Base-by-base conservation (phyloP, 2,329 filamentous ascomycete genomes). In the Pseudogymnoascus verrucosus region DNA sequence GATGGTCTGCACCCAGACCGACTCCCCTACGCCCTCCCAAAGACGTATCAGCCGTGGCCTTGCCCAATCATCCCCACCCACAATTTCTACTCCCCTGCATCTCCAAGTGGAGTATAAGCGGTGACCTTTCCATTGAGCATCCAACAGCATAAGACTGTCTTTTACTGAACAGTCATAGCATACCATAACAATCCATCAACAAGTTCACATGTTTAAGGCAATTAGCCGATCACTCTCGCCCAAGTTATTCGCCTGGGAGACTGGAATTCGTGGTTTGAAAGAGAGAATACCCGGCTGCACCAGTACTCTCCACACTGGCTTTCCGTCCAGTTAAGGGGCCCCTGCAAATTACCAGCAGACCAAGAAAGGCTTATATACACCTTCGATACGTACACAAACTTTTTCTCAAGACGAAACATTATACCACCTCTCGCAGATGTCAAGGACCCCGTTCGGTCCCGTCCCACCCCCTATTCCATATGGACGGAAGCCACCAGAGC, bases 401-500 rank as follows among this genome's bases (percentile, higher is more conserved):
- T 12, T 34, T 34, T 57, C 14, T 34, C n/a, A 34, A 12, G 10
- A 19, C 26, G 5, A 37, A 11, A 12, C 16, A 31, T 10, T 60
- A 28, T 31, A 61, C 11, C 42, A 42, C 5, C 36, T 61, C 26
- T 42, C 42, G 37, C 68, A 64, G 16, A 71, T 71, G 69, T 62
- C 69, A 60, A 65, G 62, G 59, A 10, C 26, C n/a, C 69, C 62
- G 40, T 69, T 66, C 62, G 68, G 68, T 26, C 67, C 70, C 23
- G 62, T 64, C 23, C 67, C 68, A 28, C 70, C 70, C 4, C 65
- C 69, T 11, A 69, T 72, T 21, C 68, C 70, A 8, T 72, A 67
- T 61, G 64, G 64, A 23, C 68, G 70, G 44, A 68, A 68, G 60
- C 69, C 71, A 39, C 16, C 66, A 28, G 64, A 61, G 31, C 64